A percentile compares a stretch with the other conserved stretches of the same genome.
Evolutionary conservation across 163 green algal genomes (phyloP).

Genomic region (Prototheca wickerhamii): DNA sequence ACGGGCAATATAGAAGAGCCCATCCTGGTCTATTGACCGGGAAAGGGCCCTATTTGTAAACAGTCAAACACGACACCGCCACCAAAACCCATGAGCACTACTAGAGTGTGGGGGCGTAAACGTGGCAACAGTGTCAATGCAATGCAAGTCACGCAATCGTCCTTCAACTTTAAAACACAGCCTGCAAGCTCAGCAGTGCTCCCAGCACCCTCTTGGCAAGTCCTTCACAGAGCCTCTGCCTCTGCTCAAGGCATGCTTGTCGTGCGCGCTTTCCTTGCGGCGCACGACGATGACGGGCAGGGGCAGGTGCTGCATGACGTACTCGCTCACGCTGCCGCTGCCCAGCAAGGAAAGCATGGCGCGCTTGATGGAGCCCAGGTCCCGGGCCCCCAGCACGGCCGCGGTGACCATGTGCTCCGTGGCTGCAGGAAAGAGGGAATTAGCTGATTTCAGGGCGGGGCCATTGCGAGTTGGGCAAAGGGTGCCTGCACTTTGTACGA

Average conservation of each 20-base stretch:
- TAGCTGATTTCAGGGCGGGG: too few species aligned
- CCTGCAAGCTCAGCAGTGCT: too few species aligned
- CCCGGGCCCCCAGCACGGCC: not conserved
- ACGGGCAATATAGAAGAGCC: not conserved
- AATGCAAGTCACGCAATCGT: too few species aligned
- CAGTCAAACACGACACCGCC: too few species aligned
- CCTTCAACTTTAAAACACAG: too few species aligned
- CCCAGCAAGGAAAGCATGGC: not conserved
- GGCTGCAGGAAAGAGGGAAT: too few species aligned
- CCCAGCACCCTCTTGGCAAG: too few species aligned
- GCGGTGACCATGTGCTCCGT: not conserved
- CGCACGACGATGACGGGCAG: not conserved
- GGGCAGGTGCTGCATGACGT: not conserved
- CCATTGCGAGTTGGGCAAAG: too few species aligned
- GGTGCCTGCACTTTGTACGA: too few species aligned
- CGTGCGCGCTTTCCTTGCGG: not conserved
- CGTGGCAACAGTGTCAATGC: too few species aligned
- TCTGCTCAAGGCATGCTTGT: not conserved
- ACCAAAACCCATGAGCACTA: too few species aligned
- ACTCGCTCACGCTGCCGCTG: not conserved
- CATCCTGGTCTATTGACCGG: not conserved
- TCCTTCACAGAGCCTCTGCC: not conserved
- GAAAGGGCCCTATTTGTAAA: not conserved
- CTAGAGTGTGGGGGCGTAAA: too few species aligned
- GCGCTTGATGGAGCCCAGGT: not conserved